These are phyloP conservation scores for Puccinia coronata DNA, from an alignment of 1,284 basidiomycete species.

Conservation along the genomic window DNA sequence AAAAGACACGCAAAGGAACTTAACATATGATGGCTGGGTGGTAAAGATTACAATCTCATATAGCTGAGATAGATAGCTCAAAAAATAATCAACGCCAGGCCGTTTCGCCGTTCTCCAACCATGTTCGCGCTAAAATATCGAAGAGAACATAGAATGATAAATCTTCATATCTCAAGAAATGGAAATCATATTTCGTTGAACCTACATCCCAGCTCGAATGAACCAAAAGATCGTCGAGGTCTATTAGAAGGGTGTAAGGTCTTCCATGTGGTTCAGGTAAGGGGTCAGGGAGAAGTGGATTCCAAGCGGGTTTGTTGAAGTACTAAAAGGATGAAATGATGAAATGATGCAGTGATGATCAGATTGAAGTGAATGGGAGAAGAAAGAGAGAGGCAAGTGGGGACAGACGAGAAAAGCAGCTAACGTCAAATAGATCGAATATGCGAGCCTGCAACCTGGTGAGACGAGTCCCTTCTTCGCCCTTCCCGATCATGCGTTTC, in stretches of 20 bases:
- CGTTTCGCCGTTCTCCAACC: slow-evolving; percentile 65
- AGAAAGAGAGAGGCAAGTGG: background rate
- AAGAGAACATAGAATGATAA: background rate
- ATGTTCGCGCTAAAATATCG: slow-evolving; percentile 56
- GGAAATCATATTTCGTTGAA: background rate
- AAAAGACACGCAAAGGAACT: slow-evolving; percentile 57
- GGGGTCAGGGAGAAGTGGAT: slow-evolving; percentile 84
- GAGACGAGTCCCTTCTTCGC: slow-evolving; percentile 50
- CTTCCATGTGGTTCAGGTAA: slow-evolving; percentile 80
- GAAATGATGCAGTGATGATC: too few species aligned
- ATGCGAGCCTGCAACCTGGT: slow-evolving; percentile 52
- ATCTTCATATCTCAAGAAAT: background rate
- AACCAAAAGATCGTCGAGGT: slow-evolving; percentile 87
- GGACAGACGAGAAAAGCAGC: slow-evolving; percentile 13
- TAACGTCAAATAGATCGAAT: slow-evolving; percentile 55
- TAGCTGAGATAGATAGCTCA: slow-evolving; percentile 93
- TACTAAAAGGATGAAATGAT: slow-evolving; percentile 63
- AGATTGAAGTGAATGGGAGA: background rate
- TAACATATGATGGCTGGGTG: slow-evolving; percentile 80
- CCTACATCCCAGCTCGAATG: slow-evolving; percentile 87
- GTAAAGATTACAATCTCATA: slow-evolving; percentile 98
- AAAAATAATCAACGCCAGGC: slow-evolving; percentile 95
- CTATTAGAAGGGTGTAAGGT: slow-evolving; percentile 87
- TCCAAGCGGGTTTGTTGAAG: slow-evolving; percentile 89
- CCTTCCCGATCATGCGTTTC: slow-evolving; percentile 44